Evolutionary conservation across 306 rosid genomes (phyloP).

Genomic region (Dalbergia oliveri): DNA sequence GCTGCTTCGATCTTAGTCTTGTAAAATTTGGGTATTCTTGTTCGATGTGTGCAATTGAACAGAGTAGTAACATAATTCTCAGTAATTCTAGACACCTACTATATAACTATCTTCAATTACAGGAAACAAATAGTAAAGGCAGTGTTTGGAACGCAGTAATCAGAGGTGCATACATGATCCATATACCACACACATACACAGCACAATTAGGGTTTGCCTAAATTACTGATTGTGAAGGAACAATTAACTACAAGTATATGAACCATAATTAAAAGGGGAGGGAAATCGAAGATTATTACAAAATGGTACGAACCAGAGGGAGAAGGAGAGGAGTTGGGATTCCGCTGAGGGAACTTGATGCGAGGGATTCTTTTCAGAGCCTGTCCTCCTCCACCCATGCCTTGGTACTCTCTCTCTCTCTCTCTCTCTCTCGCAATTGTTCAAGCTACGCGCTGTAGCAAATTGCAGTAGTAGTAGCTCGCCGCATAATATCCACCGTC

Average conservation of each 20-base stretch:
- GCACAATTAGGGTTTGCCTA: not conserved
- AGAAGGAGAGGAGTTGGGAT: conserved; percentile 33
- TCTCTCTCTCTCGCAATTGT: not conserved
- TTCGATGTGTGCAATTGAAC: not conserved
- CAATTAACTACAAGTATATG: not conserved
- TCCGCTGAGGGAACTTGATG: conserved; percentile 79
- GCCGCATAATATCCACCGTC: not conserved
- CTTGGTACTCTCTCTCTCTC: too few species aligned
- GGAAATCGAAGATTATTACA: too few species aligned
- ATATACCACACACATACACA: not conserved
- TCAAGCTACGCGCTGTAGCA: too few species aligned
- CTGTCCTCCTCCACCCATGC: conserved; percentile 68
- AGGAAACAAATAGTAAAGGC: not conserved
- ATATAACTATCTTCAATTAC: not conserved
- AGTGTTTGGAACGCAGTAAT: not conserved
- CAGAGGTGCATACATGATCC: not conserved
- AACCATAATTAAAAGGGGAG: not conserved
- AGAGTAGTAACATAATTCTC: not conserved
- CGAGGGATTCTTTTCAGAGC: conserved; percentile 78
- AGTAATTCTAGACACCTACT: not conserved
- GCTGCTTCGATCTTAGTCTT: too few species aligned
- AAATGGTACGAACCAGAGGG: conserved; percentile 56
- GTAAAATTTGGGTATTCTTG: too few species aligned
- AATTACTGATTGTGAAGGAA: conserved; percentile 2
- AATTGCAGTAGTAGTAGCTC: too few species aligned